These are phyloP conservation scores for Fusarium tanahbumbuense DNA, from an alignment of 2,329 filamentous ascomycete species.

Conservation along the genomic window DNA sequence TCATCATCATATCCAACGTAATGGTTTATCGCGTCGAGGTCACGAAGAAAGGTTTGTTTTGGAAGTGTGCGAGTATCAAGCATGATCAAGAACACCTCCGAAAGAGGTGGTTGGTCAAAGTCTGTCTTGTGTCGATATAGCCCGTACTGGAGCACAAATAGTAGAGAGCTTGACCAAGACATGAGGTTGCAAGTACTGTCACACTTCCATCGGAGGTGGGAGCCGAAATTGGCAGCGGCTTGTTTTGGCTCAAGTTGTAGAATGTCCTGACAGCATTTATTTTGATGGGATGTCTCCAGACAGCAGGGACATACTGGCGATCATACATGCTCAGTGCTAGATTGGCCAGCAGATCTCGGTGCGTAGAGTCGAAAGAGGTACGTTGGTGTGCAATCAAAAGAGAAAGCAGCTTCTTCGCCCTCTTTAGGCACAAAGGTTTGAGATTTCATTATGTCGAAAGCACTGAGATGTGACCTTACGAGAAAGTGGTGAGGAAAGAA, in stretches of 20 bases:
- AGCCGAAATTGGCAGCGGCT: too few relatives aligned
- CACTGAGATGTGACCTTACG: too few relatives aligned
- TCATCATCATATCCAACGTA: neutral
- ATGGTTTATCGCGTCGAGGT: neutral
- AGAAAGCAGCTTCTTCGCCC: rapidly evolving
- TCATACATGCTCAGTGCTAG: rapidly evolving
- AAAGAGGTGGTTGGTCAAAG: rapidly evolving
- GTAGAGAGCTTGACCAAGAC: conserved; percentile 5
- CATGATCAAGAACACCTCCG: neutral
- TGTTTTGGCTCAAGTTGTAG: neutral
- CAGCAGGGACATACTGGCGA: too few relatives aligned
- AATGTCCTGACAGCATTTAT: neutral
- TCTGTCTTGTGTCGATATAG: neutral
- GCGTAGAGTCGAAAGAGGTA: neutral
- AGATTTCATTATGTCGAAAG: too few relatives aligned
- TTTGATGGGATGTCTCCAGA: too few relatives aligned
- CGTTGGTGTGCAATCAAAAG: neutral
- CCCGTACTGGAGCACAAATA: neutral
- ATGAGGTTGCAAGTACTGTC: neutral
- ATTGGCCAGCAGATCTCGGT: rapidly evolving
- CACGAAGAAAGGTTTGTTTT: neutral
- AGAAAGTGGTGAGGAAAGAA: too few relatives aligned
- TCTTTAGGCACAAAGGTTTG: rapidly evolving
- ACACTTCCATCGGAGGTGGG: neutral
- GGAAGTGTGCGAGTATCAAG: neutral